phyloP scores from a whole-genome alignment of 306 rosid species.

The Chamaecrista fasciculata region DNA sequence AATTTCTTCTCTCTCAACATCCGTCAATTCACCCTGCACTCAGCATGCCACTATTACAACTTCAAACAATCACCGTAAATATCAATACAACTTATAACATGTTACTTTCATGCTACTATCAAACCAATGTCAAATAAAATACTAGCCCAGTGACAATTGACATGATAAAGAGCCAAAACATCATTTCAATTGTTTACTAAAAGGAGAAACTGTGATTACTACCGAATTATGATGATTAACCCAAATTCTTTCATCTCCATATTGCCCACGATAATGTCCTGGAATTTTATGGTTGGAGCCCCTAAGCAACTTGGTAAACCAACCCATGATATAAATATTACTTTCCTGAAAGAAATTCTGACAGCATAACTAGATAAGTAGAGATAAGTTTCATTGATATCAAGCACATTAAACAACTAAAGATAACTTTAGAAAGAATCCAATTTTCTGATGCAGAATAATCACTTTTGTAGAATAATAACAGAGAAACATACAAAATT shows the following conservation, averaged over 20 bases:
- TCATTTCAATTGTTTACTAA: neutral
- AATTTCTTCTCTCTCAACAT: slow-evolving; percentile 63
- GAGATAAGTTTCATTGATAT: slow-evolving; percentile 12
- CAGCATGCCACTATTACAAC: slow-evolving; percentile 34
- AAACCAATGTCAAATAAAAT: slow-evolving; percentile 16
- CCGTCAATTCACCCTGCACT: slow-evolving; percentile 65
- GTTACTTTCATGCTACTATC: neutral
- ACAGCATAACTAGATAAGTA: slow-evolving; percentile 1
- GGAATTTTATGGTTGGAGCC: slow-evolving; percentile 65
- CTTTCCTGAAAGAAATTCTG: slow-evolving; percentile 36
- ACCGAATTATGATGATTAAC: slow-evolving; percentile 43
- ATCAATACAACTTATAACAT: slow-evolving; percentile 11
- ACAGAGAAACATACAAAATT: too few species aligned
- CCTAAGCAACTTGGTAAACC: slow-evolving; percentile 82
- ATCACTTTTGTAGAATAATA: neutral
- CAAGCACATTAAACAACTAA: slow-evolving; percentile 6
- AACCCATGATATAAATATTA: slow-evolving; percentile 52
- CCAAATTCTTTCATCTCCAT: slow-evolving; percentile 51
- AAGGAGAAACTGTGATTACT: slow-evolving; percentile 51
- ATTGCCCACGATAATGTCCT: slow-evolving; percentile 47
- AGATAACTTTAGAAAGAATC: neutral
- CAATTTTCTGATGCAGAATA: slow-evolving; percentile 8
- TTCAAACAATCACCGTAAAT: slow-evolving; percentile 31
- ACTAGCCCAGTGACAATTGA: slow-evolving; percentile 15
- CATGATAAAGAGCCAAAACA: neutral